Evolutionary conservation across 1,284 basidiomycete genomes (phyloP).

Genomic region (Ceratobasidium sp.): DNA sequence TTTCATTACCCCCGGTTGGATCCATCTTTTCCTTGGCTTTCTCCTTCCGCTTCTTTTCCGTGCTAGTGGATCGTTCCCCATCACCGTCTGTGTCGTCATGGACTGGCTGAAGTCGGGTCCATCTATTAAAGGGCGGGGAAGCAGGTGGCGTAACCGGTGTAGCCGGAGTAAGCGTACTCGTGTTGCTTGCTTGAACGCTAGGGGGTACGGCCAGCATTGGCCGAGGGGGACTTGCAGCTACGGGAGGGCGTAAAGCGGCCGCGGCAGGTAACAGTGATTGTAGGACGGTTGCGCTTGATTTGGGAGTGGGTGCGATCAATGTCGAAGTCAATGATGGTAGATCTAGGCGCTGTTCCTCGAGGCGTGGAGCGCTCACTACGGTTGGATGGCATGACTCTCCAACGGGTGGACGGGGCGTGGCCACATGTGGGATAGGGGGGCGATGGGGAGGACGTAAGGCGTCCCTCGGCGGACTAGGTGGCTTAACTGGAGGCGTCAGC

Average conservation of each 20-base stretch:
- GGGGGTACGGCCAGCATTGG: constrained; percentile 14
- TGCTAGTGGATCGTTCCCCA: not conserved
- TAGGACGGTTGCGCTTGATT: not conserved
- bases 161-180: constrained; percentile 15
- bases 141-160: constrained; percentile 34
- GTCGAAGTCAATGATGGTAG: not conserved
- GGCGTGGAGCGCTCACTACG: not conserved
- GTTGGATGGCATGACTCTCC: not conserved
- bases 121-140: constrained; percentile 9
- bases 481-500: constrained; percentile 8
- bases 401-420: constrained; percentile 30
- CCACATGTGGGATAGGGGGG: constrained; percentile 26
- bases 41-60: constrained; percentile 12
- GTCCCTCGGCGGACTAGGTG: constrained; percentile 21
- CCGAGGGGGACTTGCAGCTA: not conserved
- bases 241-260: constrained; percentile 16
- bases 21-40: constrained; percentile 4
- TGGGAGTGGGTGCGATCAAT: not conserved
- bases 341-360: not conserved
- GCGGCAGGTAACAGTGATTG: constrained; percentile 31
- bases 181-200: not conserved
- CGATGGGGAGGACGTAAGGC: constrained; percentile 10
- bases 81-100: constrained; percentile 31
- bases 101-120: constrained; percentile 33
- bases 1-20: not conserved